Percentiles rank a stretch among this genome's conserved stretches.
phyloP scores from a whole-genome alignment of 176 grass and related monocot genomes.

The Cenchrus purpureus region DNA sequence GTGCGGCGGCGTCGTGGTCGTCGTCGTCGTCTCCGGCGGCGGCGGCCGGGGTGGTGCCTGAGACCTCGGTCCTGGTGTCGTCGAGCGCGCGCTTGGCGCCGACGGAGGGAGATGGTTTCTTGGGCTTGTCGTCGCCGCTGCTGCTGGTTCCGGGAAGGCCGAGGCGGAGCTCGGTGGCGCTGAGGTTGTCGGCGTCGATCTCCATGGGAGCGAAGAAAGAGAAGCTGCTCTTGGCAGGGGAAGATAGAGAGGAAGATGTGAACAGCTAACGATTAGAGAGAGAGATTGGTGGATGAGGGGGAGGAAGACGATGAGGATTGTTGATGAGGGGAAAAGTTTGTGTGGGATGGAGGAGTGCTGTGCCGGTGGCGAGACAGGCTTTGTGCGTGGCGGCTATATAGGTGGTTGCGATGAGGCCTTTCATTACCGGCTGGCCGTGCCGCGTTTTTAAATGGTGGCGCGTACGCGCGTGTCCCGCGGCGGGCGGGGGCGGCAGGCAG shows the following conservation, averaged over 20 bases:
- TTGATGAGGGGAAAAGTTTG: neutral
- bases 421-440: neutral
- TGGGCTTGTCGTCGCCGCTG: slow-evolving; percentile 10
- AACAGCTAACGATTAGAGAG: neutral
- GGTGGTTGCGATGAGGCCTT: slow-evolving; percentile 19
- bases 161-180: slow-evolving; percentile 82
- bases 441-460: slow-evolving; percentile 48
- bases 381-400: neutral
- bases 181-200: slow-evolving; percentile 60
- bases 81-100: slow-evolving; percentile 46
- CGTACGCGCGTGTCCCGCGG: slow-evolving; percentile 41
- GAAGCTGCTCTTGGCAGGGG: neutral
- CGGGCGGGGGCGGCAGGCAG: neutral
- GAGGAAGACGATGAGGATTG: neutral
- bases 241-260: neutral
- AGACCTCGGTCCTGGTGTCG: slow-evolving; percentile 32
- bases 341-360: neutral
- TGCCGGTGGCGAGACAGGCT: neutral
- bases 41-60: slow-evolving; percentile 27
- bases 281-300: neutral
- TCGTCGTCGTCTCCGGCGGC: neutral
- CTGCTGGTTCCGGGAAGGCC: slow-evolving; percentile 56
- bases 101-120: slow-evolving; percentile 5
- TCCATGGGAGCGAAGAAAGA: slow-evolving; percentile 16
- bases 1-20: slow-evolving; percentile 27